Evolutionary conservation across 441 rosid genomes (phyloP).

Genomic region (Manihot esculenta): DNA sequence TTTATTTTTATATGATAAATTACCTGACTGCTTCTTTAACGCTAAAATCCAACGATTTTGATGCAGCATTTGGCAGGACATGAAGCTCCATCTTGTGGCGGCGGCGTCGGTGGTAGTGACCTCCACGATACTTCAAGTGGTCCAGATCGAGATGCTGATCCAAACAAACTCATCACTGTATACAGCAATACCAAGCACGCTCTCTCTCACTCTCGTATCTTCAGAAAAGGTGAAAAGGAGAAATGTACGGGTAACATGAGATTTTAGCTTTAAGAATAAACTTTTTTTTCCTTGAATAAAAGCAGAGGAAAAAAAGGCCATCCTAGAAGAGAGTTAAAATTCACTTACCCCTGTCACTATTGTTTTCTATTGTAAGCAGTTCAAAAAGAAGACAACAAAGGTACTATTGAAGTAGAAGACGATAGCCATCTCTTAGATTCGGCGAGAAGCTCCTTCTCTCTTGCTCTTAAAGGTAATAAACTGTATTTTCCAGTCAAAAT

Average conservation of each 20-base stretch:
- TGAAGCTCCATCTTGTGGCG: slow-evolving; percentile 25
- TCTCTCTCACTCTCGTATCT: slow-evolving; percentile 44
- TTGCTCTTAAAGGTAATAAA: slow-evolving; percentile 71
- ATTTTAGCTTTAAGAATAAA: neutral
- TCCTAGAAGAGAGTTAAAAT: slow-evolving; percentile 26
- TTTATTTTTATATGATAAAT: too few species aligned
- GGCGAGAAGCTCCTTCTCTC: slow-evolving; percentile 84
- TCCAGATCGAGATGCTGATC: slow-evolving; percentile 65
- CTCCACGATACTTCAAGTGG: slow-evolving; percentile 53
- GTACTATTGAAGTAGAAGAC: slow-evolving; percentile 35
- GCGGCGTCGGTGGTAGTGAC: slow-evolving; percentile 28
- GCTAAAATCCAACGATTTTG: slow-evolving; percentile 14
- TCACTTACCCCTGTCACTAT: slow-evolving; percentile 18
- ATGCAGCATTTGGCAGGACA: slow-evolving; percentile 65
- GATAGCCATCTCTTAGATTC: slow-evolving; percentile 55
- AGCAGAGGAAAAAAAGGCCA: slow-evolving; percentile 14
- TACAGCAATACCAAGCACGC: slow-evolving; percentile 29
- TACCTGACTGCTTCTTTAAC: too few species aligned
- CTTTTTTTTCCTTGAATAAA: neutral
- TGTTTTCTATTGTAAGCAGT: slow-evolving; percentile 38
- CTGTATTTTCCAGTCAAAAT: neutral
- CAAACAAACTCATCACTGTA: slow-evolving; percentile 51
- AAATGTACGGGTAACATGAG: slow-evolving; percentile 46
- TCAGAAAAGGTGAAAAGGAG: slow-evolving; percentile 55
- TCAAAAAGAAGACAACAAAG: slow-evolving; percentile 43